Conservation (phyloP, 345 rosid species). For the Noccaea caerulescens region DNA sequence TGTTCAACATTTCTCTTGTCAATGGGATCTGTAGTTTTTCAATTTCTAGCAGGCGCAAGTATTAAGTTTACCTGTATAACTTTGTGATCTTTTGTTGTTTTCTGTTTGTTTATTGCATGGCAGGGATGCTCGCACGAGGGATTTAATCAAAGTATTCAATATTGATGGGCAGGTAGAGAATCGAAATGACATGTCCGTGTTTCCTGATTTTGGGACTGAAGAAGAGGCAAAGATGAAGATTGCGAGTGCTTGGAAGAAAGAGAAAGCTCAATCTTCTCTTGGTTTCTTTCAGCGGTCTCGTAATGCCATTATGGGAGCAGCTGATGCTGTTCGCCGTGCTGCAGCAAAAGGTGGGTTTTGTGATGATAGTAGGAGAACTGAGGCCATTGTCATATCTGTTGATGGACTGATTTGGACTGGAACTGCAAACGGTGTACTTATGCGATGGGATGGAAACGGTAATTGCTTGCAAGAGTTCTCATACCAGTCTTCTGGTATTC, state of each 20-base stretch:
- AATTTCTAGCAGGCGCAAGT: conserved; percentile 1
- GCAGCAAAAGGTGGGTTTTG: conserved; percentile 84
- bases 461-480: conserved; percentile 70
- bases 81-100: not conserved
- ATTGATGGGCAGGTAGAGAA: conserved; percentile 87
- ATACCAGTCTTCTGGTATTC: conserved; percentile 58
- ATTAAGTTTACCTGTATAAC: not conserved
- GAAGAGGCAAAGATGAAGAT: conserved; percentile 67
- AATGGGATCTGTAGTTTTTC: conserved; percentile 3
- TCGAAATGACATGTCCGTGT: conserved; percentile 60
- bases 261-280: conserved; percentile 67
- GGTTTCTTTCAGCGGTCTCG: conserved; percentile 94
- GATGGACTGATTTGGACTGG: conserved; percentile 93
- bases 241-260: conserved; percentile 59
- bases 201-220: conserved; percentile 66
- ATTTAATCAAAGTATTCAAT: conserved; percentile 78
- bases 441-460: conserved; percentile 91
- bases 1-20: not conserved
- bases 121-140: conserved; percentile 94
- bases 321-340: conserved; percentile 94
- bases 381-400: conserved; percentile 59
- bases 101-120: conserved; percentile 20
- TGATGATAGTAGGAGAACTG: conserved; percentile 82
- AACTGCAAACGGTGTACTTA: conserved; percentile 69
- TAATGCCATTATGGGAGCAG: conserved; percentile 93